Evolutionary conservation across 306 rosid species (phyloP), one percentile per base, ranked within the genome.

Genomic region (Luffa aegyptiaca): DNA sequence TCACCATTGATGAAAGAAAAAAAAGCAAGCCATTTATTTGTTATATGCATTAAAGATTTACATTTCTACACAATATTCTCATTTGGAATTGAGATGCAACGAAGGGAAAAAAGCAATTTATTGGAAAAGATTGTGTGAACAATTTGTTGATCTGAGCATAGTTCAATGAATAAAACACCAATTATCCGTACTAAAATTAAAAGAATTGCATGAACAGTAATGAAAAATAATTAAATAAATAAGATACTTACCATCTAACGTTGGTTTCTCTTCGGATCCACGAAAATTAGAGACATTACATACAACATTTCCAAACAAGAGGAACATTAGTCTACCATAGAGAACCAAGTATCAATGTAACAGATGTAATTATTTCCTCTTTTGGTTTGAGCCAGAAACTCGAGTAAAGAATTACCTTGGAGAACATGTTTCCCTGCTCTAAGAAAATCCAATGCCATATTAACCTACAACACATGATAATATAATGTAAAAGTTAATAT

Each of bases 391-490:
- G 8, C 20, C 31, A 57, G 31, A 26, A 26, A 57, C n/a, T 31
- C 63, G 18, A 57, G 31, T 1, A 16, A 57, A 13, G 33, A 49
- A 82, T 75, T 83, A 93, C 98, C 98, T 86, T 93, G 98, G 83
- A 92, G 91, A 5, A 93, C 97, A 76, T 93, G 97, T 87, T 93
- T 93, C 82, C 97, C 96, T 64, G 96, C 96, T 86, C 76, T 90
- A 56, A 93, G 93, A 83, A 93, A 48, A 82, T 80, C 84, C 57
- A 92, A 53, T 44, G 98, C 92, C 76, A 88, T 80, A 31, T 90
- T 96, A 75, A 87, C 96, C 98, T 93, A 84, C 82, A 83, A 31
- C 4, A 76, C 72, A 86, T 66, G 81, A 77, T 77, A 57, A 61
- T 69, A 55, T 2, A 55, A 71, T 14, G 45, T 72, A 39, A 64